Percentiles rank a stretch among this genome's conserved stretches.
Evolutionary conservation across 2,329 filamentous ascomycete species (phyloP).

Genomic region (Juglanconis sp.): DNA sequence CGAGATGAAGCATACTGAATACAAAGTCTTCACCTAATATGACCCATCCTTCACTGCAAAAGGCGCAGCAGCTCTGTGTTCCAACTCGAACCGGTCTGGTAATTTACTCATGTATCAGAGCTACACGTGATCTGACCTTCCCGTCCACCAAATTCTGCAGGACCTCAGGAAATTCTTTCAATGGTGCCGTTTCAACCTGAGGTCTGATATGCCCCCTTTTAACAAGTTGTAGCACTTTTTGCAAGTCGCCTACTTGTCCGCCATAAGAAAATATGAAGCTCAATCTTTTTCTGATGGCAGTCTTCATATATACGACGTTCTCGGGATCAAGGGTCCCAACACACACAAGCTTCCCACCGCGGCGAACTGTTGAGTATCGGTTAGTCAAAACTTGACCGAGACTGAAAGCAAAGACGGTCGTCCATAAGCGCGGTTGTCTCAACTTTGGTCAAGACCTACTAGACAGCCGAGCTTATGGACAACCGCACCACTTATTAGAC

Average conservation of each 20-base stretch:
- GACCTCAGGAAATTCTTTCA: constrained; percentile 32
- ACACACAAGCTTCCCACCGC: constrained; percentile 35
- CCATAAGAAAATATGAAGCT: constrained; percentile 42
- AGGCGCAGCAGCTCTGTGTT: too few species aligned
- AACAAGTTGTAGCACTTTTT: constrained; percentile 34
- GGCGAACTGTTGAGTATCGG: constrained; percentile 27
- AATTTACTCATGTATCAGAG: constrained; percentile 18
- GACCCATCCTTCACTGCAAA: too few species aligned
- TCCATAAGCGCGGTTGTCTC: too few species aligned
- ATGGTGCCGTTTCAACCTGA: constrained; percentile 29
- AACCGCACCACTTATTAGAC: constrained; percentile 8
- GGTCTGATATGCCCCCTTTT: constrained; percentile 30
- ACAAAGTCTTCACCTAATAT: too few species aligned
- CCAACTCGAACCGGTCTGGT: too few species aligned
- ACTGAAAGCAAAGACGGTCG: too few species aligned
- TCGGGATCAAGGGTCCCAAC: constrained; percentile 36
- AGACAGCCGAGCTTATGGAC: too few species aligned
- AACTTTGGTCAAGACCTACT: too few species aligned
- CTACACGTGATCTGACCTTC: constrained; percentile 27
- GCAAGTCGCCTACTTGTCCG: constrained; percentile 37
- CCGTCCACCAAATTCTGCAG: constrained; percentile 33
- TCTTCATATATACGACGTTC: constrained; percentile 42
- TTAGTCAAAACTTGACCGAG: neutral
- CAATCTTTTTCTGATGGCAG: constrained; percentile 39
- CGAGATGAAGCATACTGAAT: neutral